Percentiles rank a stretch among this genome's conserved stretches.
Evolutionary conservation across 176 grass and related monocot genomes (phyloP).

Genomic region (Areca catechu): DNA sequence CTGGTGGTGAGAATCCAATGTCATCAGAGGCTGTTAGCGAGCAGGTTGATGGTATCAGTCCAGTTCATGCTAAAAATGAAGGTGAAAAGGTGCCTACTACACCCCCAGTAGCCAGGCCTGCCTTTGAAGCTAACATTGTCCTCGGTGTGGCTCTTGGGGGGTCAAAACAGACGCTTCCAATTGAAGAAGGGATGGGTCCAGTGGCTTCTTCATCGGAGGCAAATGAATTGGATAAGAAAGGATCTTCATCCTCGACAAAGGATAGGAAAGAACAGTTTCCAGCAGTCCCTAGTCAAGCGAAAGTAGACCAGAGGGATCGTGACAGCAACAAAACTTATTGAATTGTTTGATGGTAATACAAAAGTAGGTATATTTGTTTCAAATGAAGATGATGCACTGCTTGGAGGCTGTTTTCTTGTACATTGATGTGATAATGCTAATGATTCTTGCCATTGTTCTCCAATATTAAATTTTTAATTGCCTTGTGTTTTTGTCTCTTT

Average conservation of each 20-base stretch:
- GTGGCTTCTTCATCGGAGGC: conserved; percentile 36
- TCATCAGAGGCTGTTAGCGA: conserved; percentile 26
- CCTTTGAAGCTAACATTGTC: conserved; percentile 90
- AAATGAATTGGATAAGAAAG: conserved; percentile 50
- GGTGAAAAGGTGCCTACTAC: conserved; percentile 26
- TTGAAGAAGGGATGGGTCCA: conserved; percentile 60
- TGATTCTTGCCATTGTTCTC: too few species aligned
- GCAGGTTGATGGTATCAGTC: conserved; percentile 30
- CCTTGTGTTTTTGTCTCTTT: too few species aligned
- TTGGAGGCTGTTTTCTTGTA: too few species aligned
- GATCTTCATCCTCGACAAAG: conserved; percentile 36
- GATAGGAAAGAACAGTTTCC: conserved; percentile 40
- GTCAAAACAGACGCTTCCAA: conserved; percentile 86
- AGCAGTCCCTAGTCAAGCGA: conserved; percentile 27
- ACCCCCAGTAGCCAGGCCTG: conserved; percentile 35
- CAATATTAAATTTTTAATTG: too few species aligned
- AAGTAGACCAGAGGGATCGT: conserved; percentile 42
- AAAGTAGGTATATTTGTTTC: neutral
- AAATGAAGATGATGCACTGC: too few species aligned
- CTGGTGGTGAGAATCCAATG: conserved; percentile 29
- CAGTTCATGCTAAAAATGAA: conserved; percentile 41
- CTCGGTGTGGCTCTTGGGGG: conserved; percentile 89
- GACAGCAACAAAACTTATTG: neutral
- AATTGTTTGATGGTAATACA: neutral
- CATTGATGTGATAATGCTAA: too few species aligned